These are phyloP conservation scores for Coemansia javaensis DNA, from an alignment of 192 early-diverging fungal species.

Conservation along the genomic window DNA sequence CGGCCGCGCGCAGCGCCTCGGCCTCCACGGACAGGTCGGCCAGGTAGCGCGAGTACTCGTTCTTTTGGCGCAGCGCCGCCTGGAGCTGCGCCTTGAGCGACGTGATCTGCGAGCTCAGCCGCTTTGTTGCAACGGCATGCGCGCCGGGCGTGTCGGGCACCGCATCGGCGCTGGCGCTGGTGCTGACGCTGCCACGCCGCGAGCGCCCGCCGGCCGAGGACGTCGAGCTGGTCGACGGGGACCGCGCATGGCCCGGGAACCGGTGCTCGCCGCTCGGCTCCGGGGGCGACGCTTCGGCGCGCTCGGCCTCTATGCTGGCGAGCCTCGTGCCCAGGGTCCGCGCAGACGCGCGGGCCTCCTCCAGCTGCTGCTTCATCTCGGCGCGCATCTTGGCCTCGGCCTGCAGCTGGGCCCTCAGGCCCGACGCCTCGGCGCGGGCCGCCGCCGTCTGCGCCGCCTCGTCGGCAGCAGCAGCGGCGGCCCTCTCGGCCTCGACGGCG, in stretches of 20 bases:
- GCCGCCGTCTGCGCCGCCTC: conserved; percentile 1
- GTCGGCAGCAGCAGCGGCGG: conserved; percentile 1
- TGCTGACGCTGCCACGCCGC: conserved; percentile 19
- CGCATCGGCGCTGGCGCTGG: conserved; percentile 3
- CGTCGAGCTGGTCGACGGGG: conserved; percentile 19
- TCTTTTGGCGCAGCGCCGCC: conserved; percentile 33
- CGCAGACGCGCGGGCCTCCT: conserved; percentile 17
- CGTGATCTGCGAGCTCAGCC: conserved; percentile 38
- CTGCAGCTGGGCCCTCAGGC: conserved; percentile 68
- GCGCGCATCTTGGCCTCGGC: conserved; percentile 30
- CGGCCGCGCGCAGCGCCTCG: conserved; percentile 49
- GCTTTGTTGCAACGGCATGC: no score
- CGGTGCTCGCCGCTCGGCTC: background rate
- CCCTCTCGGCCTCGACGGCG: no score
- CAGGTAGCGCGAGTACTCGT: conserved; percentile 47
- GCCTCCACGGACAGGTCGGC: conserved; percentile 63
- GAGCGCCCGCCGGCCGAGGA: conserved; percentile 32
- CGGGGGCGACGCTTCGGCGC: conserved; percentile 1
- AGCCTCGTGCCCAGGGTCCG: conserved; percentile 18
- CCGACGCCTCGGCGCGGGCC: conserved; percentile 6
- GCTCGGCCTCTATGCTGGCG: conserved; percentile 10
- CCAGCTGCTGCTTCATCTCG: conserved; percentile 43
- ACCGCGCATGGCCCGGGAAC: conserved; percentile 15
- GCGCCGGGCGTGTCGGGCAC: no score
- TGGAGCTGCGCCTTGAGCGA: conserved; percentile 48